Evolutionary conservation across 768 basidiomycete genomes (phyloP), one percentile per base, ranked within the genome.

Genomic region (Kwoniella sp.): DNA sequence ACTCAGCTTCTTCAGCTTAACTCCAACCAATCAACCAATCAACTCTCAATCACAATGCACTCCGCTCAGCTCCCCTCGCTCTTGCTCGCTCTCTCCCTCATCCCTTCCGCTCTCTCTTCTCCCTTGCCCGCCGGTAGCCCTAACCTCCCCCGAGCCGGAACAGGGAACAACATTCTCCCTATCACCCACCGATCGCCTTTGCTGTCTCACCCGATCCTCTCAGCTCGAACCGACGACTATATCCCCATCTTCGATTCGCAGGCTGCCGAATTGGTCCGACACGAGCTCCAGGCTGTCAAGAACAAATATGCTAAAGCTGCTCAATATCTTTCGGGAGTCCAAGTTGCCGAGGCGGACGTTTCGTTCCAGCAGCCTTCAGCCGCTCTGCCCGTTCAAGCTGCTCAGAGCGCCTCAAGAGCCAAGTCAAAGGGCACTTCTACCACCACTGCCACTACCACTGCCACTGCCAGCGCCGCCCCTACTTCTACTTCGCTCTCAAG

Each of bases 291-390:
- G n/a, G 44, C 46, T 22, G 71, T 76, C 44, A 30, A 59, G 29
- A 64, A 63, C 29, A 76, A 76, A 48, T 76, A 76, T 33, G 37
- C 52, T 1, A 70, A 68, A 36, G 73, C 73, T 13, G 53, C 64
- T 48, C 52, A 68, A 54, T 69, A 68, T 46, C 54, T 75, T 13
- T 40, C 50, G 12, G 65, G 63, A 24, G 73, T 72, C 6, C 64
- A 66, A 30, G 51, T 70, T 19, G 73, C 71, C 8, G 37, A 61
- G 30, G 67, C 71, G 8, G 73, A 75, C 47, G 57, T 65, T 9
- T 53, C 49, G 19, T 63, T 68, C 46, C 37, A 61, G 13, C 62
- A 68, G 33, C 60, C 60, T 1, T 48, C 51, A 1, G 56, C 54
- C 1, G 19, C 55, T 17, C 44, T 65, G 36, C 65, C 56, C 4